Evolutionary conservation across 2,329 filamentous ascomycete species (phyloP), one percentile per base, ranked within the genome.

Genomic region (Elsinoe arachidis): DNA sequence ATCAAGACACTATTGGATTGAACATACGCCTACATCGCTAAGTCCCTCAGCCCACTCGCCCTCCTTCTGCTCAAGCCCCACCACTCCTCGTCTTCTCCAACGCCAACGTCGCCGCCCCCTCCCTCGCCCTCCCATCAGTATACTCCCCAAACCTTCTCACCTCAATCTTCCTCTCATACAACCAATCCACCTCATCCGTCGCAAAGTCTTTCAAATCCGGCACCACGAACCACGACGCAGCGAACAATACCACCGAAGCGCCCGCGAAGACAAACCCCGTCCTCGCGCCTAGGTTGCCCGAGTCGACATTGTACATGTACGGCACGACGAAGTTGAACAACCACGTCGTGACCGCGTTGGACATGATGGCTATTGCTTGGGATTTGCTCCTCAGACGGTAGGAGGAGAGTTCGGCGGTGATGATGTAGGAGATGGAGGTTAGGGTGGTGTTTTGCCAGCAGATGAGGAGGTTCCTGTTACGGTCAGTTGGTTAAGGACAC

Each of bases 251-350:
- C 1, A 72, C 64, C 17, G 70, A 68, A 0, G 72, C 61, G 0
- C 63, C 72, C 10, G 65, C 64, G 58, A 71, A 75, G 3, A 74
- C 67, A 56, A 75, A 76, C 0, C 70, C 74, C 0, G 70, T 71
- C 60, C 74, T 75, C 0, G 69, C 73, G 2, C 69, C 62, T 0
- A 76, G 65, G 39, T 73, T 67, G 0, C 71, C 74, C 15, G 69
- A 63, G 56, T 76, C 74, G 0, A 71, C 66, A 59, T 76, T 80
- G 67, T 78, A 80, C 12, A 79, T 73, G 14, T 69, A 65, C 0
- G 77, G 76, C 60, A 82, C 82, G 67, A 83, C 82, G 62, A 83
- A 83, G 62, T 82, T 82, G 0, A 79, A 80, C 2, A 79, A 78
- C 0, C 79, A 82, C 61, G 82, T 82, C 0, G 34, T 58, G 35